phyloP scores from a whole-genome alignment of 192 early-diverging fungal genomes.

The Cladochytrium replicatum region DNA sequence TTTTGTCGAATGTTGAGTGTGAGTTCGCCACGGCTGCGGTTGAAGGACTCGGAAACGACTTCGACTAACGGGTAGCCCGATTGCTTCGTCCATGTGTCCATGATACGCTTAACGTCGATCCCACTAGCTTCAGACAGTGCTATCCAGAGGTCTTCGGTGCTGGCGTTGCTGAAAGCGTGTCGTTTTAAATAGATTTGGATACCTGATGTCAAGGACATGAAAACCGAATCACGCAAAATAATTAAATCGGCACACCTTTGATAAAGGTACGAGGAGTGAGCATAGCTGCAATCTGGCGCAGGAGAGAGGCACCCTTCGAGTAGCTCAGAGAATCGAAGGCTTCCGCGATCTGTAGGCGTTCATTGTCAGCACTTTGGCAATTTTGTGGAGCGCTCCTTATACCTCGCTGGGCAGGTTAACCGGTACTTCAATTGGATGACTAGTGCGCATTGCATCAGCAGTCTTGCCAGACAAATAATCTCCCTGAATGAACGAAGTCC shows the following conservation, averaged over 20 bases:
- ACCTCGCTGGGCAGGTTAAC: too few relatives aligned
- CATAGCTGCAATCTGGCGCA: conserved; percentile 27
- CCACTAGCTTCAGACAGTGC: conserved; percentile 52
- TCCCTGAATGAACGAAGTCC: conserved; percentile 67
- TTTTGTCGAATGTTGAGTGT: conserved; percentile 63
- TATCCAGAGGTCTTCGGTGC: conserved; percentile 76
- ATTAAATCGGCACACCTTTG: too few relatives aligned
- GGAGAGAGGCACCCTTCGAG: conserved; percentile 74
- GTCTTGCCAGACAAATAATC: conserved; percentile 56
- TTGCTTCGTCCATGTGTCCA: conserved; percentile 28
- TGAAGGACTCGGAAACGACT: conserved; percentile 46
- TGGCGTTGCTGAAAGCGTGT: conserved; percentile 71
- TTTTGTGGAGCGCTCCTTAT: too few relatives aligned
- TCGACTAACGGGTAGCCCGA: conserved; percentile 35
- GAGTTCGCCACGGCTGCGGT: conserved; percentile 20
- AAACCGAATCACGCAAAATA: too few relatives aligned
- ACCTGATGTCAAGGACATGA: too few relatives aligned
- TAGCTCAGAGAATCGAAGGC: conserved; percentile 87
- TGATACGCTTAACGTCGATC: conserved; percentile 15
- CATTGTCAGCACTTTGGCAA: too few relatives aligned
- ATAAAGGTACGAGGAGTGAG: too few relatives aligned
- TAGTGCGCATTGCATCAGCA: conserved; percentile 61
- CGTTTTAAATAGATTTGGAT: conserved; percentile 46
- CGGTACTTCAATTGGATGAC: conserved; percentile 71
- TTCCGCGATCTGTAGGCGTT: conserved; percentile 67